These are phyloP conservation scores for Aspergillus piperis DNA, from an alignment of 2,329 filamentous ascomycete species.

Conservation along the genomic window DNA sequence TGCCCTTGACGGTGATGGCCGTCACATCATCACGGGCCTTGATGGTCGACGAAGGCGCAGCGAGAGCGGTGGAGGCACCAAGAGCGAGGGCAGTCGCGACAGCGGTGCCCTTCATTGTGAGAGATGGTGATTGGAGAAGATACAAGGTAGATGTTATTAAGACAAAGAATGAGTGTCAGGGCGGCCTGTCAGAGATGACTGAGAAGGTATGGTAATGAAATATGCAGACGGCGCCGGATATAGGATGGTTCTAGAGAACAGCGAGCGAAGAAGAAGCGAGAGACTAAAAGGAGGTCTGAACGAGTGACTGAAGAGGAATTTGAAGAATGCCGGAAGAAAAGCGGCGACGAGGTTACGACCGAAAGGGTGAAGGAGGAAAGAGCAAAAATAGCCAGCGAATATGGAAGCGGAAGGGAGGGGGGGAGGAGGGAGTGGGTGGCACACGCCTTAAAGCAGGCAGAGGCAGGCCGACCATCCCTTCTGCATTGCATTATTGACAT, in stretches of 20 bases:
- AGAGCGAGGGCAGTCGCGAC: constrained; percentile 50
- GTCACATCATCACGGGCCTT: constrained; percentile 51
- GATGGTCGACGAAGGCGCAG: constrained; percentile 36
- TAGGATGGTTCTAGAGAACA: neutral
- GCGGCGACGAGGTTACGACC: constrained; percentile 10
- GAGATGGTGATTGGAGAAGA: neutral
- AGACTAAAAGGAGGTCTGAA: constrained; percentile 18
- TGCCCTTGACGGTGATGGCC: constrained; percentile 64
- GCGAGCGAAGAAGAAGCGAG: constrained; percentile 3
- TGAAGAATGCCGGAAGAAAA: constrained; percentile 12
- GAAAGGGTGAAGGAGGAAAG: constrained; percentile 1
- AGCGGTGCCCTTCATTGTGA: constrained; percentile 57
- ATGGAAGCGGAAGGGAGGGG: neutral
- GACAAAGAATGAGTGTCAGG: neutral
- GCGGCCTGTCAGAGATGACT: neutral
- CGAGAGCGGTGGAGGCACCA: constrained; percentile 49
- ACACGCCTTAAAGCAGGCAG: constrained; percentile 10
- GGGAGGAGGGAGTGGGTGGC: constrained; percentile 4
- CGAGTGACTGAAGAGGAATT: constrained; percentile 19
- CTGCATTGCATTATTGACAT: constrained; percentile 1
- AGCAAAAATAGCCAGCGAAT: constrained; percentile 2
- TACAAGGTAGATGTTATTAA: neutral
- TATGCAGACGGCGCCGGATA: neutral
- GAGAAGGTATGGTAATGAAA: constrained; percentile 1
- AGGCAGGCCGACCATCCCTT: constrained; percentile 11